Base-by-base conservation (phyloP, 768 basidiomycete species). In the Cubamyces sp. region DNA sequence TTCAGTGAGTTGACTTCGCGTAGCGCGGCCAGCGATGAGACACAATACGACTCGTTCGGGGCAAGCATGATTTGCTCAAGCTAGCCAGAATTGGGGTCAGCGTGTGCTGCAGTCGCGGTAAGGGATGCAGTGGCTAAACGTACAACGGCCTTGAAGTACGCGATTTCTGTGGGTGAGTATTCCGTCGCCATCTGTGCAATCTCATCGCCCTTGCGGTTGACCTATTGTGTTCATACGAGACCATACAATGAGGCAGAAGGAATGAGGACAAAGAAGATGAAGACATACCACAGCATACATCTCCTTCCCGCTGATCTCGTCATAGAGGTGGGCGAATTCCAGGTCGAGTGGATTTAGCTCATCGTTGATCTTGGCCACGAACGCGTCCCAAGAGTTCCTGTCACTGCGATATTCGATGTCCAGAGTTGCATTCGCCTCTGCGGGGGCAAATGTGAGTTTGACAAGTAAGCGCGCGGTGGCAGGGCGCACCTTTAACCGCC, bases 41-140 rank as follows among this genome's bases (percentile, higher is more conserved):
- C 81, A 18, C 87, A 93, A 72, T 81, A 96, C 0, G 88, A 77
- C 69, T 88, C 85, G 43, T 81, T 80, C 6, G 91, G 86, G 7
- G 93, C 91, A 18, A 88, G 79, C 83, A 95, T 89, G 67, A 96
- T 94, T 74, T 90, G 88, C 69, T 94, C 91, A 42, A 96, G 82
- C 94, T 96, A 67, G 5, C 23, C 21, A 45, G 15, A n/a, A 26
- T n/a, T 34, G 57, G 37, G 14, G 48, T 15, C 3, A 23, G 59
- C 56, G 56, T 40, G 43, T 34, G 39, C 34, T 34, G 25, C 37
- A 12, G 6, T 9, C n/a, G 25, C 5, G 26, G n/a, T 18, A 18
- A 26, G 9, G 49, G 21, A 40, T 8, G 23, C 16, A 21, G 21
- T 6, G 3, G 40, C 15, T 30, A 8, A 34, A 75, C 88, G 61